Evolutionary conservation across 176 grass and related monocot species (phyloP).

Genomic region (Musa acuminata): DNA sequence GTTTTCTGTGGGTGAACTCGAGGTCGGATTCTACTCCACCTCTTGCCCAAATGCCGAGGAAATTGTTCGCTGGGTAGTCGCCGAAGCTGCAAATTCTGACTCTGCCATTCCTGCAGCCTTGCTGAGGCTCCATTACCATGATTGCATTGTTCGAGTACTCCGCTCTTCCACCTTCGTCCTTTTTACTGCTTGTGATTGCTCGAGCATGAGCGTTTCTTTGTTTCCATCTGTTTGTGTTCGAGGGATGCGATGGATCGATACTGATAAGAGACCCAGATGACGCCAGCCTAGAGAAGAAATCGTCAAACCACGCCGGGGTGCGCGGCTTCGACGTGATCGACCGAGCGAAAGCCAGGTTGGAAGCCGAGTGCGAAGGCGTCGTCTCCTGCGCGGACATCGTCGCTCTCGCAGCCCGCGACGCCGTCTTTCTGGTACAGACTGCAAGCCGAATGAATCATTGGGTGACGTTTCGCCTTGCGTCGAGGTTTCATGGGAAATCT

Average conservation of each 20-base stretch:
- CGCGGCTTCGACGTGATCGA: constrained; percentile 62
- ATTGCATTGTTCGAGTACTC: no score
- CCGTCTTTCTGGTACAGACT: constrained; percentile 36
- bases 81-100: no score
- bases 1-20: no score
- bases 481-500: no score
- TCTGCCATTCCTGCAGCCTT: no score
- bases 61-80: no score
- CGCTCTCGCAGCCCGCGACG: constrained; percentile 52
- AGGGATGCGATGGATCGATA: constrained; percentile 78
- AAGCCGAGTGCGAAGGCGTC: constrained; percentile 49
- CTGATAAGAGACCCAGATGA: constrained; percentile 36
- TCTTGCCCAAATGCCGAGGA: no score
- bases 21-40: no score
- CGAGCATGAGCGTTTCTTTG: neutral
- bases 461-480: no score
- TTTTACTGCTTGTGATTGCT: neutral
- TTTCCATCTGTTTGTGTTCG: no score
- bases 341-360: constrained; percentile 49
- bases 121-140: no score
- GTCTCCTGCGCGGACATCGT: constrained; percentile 87
- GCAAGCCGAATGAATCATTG: neutral
- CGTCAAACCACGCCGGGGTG: constrained; percentile 57
- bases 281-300: constrained; percentile 49
- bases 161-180: neutral